Evolutionary conservation across 2,329 filamentous ascomycete genomes (phyloP), one percentile per base, ranked within the genome.

Genomic region (Aspergillus uvarum): DNA sequence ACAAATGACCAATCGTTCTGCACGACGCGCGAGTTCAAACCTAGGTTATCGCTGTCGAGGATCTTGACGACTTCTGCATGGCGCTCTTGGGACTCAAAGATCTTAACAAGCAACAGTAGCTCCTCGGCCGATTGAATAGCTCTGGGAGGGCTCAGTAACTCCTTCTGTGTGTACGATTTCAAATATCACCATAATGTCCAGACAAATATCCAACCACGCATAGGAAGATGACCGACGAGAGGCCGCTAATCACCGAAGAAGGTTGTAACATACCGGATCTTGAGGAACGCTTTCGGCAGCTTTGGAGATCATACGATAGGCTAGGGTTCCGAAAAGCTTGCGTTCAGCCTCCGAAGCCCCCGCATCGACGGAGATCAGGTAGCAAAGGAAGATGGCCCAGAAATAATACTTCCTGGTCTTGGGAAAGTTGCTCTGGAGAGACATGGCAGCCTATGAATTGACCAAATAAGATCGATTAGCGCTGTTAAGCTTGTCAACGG

Each of bases 281-380:
- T 68, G 64, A n/a, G 78, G 77, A 48, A 80, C 77, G 35, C 72
- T 76, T 6, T 75, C 73, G 12, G 77, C 79, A 47, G 80, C 78
- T 61, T 81, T 82, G 7, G 76, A 77, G 16, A 79, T 72, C 77
- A 81, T 80, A 42, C 80, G 78, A 64, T 80, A 82, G 31, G 80
- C 80, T 56, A 82, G 68, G n/a, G 77, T 80, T n/a, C 79, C 79
- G 63, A 81, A 81, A 8, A 82, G 69, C 58, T 77, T 78, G 53
- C 75, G 72, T 22, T 81, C 79, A 31, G 71, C 68, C 12, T 80
- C 77, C 5, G 76, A 76, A 57, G 72, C 75, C 19, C 65, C 59
- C 10, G 68, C 50, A 58, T 79, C 74, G 26, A 70, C 63, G 16
- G 77, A 68, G 47, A 80, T 70, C 49, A 81, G 68, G 59, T 80